These are phyloP conservation scores for Solanum chiquidenum DNA, from an alignment of 257 asterid genomes.

Conservation along the genomic window DNA sequence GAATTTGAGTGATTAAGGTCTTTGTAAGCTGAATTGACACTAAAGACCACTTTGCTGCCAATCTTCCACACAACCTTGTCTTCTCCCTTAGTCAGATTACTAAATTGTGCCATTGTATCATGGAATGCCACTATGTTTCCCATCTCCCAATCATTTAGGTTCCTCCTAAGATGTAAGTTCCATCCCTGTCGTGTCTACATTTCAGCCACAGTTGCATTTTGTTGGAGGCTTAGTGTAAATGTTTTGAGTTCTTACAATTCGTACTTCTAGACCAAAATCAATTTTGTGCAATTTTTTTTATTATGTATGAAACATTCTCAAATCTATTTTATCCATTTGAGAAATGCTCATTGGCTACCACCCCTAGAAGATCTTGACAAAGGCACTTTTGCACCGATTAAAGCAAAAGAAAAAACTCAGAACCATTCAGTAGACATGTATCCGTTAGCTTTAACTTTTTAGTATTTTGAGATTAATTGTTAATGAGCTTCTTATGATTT, in stretches of 20 bases:
- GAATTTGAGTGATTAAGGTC: too few relatives aligned
- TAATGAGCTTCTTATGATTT: not conserved
- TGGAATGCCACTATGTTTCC: too few relatives aligned
- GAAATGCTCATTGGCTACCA: not conserved
- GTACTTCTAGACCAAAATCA: not conserved
- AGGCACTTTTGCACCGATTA: not conserved
- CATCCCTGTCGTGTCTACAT: too few relatives aligned
- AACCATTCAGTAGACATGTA: not conserved
- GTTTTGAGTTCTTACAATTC: not conserved
- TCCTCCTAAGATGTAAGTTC: too few relatives aligned
- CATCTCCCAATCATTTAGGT: too few relatives aligned
- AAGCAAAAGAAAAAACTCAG: not conserved
- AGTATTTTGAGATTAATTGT: not conserved
- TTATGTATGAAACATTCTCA: not conserved
- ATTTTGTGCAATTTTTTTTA: not conserved
- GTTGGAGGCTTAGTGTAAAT: not conserved
- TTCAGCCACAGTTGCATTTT: too few relatives aligned
- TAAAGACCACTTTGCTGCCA: too few relatives aligned
- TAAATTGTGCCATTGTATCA: too few relatives aligned
- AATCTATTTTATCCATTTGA: not conserved
- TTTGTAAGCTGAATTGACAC: too few relatives aligned
- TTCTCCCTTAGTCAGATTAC: too few relatives aligned
- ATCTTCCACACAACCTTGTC: too few relatives aligned
- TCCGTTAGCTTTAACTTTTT: not conserved
- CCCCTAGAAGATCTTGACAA: not conserved